phyloP scores from a whole-genome alignment of 225 moss, liverwort and hornwort genomes.

The Physcomitrium patens region DNA sequence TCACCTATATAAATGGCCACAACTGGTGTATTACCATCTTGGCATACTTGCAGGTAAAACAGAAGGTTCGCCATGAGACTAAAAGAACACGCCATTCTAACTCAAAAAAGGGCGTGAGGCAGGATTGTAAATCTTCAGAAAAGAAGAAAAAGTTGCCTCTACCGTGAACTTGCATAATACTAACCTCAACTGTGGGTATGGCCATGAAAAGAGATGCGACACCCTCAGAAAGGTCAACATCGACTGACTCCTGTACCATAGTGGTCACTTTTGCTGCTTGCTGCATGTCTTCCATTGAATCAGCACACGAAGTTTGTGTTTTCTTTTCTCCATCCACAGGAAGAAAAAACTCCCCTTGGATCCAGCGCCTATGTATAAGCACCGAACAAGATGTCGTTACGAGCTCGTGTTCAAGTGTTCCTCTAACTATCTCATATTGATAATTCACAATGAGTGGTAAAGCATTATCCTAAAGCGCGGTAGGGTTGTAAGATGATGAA shows the following conservation, averaged over 20 bases:
- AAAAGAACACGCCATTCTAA: background rate
- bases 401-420: constrained; percentile 7
- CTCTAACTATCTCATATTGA: background rate
- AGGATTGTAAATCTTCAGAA: constrained; percentile 3
- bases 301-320: constrained; percentile 17
- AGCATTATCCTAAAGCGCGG: background rate
- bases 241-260: constrained; percentile 43
- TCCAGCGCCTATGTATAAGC: constrained; percentile 77
- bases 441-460: background rate
- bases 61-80: background rate
- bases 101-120: constrained; percentile 6
- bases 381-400: constrained; percentile 25
- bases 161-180: constrained; percentile 24
- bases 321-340: constrained; percentile 31
- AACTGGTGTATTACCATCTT: constrained; percentile 22
- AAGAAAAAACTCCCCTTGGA: constrained; percentile 83
- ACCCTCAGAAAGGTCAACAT: constrained; percentile 72
- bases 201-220: constrained; percentile 66
- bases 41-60: constrained; percentile 16
- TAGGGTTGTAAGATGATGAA: too few species aligned
- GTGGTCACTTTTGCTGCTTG: constrained; percentile 28
- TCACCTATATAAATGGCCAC: constrained; percentile 47
- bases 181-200: constrained; percentile 74
- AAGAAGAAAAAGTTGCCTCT: background rate
- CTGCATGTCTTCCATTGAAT: constrained; percentile 21